Evolutionary conservation across 1,284 basidiomycete genomes (phyloP), one percentile per base, ranked within the genome.

Genomic region (Moesziomyces sp.): DNA sequence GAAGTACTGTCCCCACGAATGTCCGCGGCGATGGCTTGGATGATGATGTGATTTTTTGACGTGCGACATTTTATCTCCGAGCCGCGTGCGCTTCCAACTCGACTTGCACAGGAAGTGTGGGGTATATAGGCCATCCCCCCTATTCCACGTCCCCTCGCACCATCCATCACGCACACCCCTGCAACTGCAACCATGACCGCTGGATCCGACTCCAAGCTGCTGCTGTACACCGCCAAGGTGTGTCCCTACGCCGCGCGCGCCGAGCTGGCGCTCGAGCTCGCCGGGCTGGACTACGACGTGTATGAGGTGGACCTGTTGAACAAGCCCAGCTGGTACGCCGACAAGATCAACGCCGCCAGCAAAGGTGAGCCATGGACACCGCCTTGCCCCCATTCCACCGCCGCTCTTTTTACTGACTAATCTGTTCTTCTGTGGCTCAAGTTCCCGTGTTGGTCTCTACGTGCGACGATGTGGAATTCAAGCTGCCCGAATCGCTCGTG

Each of bases 191-290:
- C 56, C 0, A 46, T 46, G 28, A 40, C 50, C 19, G 24, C 43
- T 13, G 19, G 24, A n/a, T 10, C 40, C n/a, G 18, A 19, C 30
- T 45, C 51, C 24, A 54, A 51, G 9, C 21, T 58, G n/a, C 49
- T 58, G 14, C 65, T 68, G 13, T 68, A 68, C 55, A 68, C 65
- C 11, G 65, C 59, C 21, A 68, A 70, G 46, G 60, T 64, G 24
- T 64, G 67, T 46, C 60, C 67, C 1, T 70, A 64, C 35, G 67
- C 67, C 1, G 59, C 61, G 1, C 35, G 66, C 4, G 51, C 60
- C n/a, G 59, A 63, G 52, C 51, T 69, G 14, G 66, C 66, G 2
- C 47, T 64, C 3, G 46, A 42, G 10, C 21, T 58, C 3, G 59
- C 55, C 5, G 56, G 56, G 2, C 21, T 63, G 5, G 16, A 23